Base-by-base conservation (phyloP, 2,329 filamentous ascomycete genomes). In the Capronia epimyces region DNA sequence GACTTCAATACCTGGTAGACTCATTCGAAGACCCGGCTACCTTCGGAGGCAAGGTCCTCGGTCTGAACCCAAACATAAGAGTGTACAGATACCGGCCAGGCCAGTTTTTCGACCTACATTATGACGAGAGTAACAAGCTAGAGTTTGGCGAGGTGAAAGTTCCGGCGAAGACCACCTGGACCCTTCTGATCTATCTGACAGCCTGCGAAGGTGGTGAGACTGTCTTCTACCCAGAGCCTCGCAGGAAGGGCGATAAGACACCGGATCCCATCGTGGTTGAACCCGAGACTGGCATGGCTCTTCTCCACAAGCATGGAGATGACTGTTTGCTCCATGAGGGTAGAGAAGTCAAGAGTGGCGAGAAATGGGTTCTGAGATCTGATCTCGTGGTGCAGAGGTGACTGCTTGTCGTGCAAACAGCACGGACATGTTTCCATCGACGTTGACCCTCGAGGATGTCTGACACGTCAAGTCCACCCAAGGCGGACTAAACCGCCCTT, bases 61-160 rank as follows among this genome's bases (percentile, higher is more conserved):
- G 89, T 0, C 70, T 96, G 53, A 95, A 89, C 67, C 82, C 87
- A 7, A 94, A 94, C 59, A 94, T 96, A 49, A 78, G 91, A 27
- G 81, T 96, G 24, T 96, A 96, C 70, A 80, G 90, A 18, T 96
- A 96, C 68, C 80, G 78, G 1, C 80, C 84, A 58, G 88, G 87
- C 0, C 89, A 96, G 65, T 95, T 90, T 66, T 96, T 96, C 66
- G 89, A 89, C 64, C 84, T 87, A 62, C 91, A 96, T 67, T 96
- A 95, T 63, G 91, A 97, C 68, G 90, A 96, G 63, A 87, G 81
- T 45, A 95, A 95, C 65, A 75, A 79, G 48, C 69, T 96, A 21
- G 76, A 71, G 1, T 71, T 93, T 39, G 73, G 74, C 1, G 69
- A 75, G 24, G 65, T 66, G 29, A 53, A 70, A 7, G 61, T 72